These are phyloP conservation scores for Diplosphaera chodatii DNA, from an alignment of 139 green algal species.

Conservation along the genomic window DNA sequence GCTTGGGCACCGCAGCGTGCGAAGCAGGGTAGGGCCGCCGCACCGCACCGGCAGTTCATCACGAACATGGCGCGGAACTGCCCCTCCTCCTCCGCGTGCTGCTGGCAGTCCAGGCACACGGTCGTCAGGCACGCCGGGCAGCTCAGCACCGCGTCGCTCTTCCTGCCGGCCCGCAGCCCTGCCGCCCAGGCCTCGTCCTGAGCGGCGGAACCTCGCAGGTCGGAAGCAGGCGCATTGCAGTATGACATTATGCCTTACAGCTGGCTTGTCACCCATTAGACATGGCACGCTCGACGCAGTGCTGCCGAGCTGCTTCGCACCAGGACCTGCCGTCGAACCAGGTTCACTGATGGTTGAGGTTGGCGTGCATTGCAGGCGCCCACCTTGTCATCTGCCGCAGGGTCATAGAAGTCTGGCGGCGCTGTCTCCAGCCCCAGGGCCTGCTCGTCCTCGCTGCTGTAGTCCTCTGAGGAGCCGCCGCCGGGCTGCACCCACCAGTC, in stretches of 20 bases:
- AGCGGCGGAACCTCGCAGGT: no score
- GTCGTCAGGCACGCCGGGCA: conserved; percentile 69
- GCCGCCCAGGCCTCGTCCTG: conserved; percentile 34
- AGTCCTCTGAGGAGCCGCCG: neutral
- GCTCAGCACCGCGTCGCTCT: conserved; percentile 57
- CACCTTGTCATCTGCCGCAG: conserved; percentile 30
- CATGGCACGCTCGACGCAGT: no score
- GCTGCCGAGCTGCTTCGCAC: no score
- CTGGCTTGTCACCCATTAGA: no score
- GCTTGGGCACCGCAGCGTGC: no score
- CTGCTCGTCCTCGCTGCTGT: conserved; percentile 2
- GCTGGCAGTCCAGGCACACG: conserved; percentile 67
- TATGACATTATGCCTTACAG: no score
- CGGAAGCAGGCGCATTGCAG: no score
- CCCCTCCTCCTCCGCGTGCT: conserved; percentile 39
- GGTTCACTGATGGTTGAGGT: no score
- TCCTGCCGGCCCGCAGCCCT: conserved; percentile 25
- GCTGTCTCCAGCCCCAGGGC: conserved; percentile 7
- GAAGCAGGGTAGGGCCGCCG: no score
- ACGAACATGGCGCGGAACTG: conserved; percentile 71
- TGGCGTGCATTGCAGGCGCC: no score
- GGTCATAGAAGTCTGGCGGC: conserved; percentile 43
- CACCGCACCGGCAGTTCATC: conserved; percentile 53
- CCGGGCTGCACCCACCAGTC: neutral
- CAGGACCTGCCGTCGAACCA: no score